Base-by-base conservation (phyloP, 768 basidiomycete genomes). In the Termitomyces sp. region DNA sequence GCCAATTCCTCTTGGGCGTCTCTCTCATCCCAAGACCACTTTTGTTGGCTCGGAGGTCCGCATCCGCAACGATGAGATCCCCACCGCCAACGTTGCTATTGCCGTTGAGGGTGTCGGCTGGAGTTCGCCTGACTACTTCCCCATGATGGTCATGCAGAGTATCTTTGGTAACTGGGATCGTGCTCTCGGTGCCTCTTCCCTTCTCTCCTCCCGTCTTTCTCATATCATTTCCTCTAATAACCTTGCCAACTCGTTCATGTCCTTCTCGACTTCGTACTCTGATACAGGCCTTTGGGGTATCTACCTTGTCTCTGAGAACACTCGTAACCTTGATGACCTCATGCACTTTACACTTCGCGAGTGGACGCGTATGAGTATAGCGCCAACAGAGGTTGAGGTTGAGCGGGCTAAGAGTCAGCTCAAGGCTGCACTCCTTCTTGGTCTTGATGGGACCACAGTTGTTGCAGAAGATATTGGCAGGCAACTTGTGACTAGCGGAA, bases 131-230 rank as follows among this genome's bases (percentile, higher is more conserved):
- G 97, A 99, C 75, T 98, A 98, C 80, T 98, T 92, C 86, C 93
- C 95, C 59, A 96, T 99, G 95, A 86, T 98, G 76, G 94, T 93
- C 69, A 91, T 97, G 87, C 92, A 96, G 72, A 86, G 85, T 66
- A 92, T 98, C 74, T 89, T 98, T 74, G 97, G 97, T 61, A 99
- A 98, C 84, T 99, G 97, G 97, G 96, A 99, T 70, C 86, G 97
- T 64, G 91, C 89, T 47, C 85, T 98, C 64, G 97, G 96, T 64
- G 85, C 93, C 48, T 87, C 92, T 3, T 81, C 92, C 23, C 79
- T 97, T 53, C 85, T 96, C 61, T 94, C 91, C 58, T 97, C 94
- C 51, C 85, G 89, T 51, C 86, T 99, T 54, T 91, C 90, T 26
- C 89, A 95, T 72, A 89, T 94, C 71, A 81, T 98, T 66, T 91